A percentile compares a stretch with the other conserved stretches of the same genome.
phyloP scores from a whole-genome alignment of 768 basidiomycete species.

The Mrakia blollopis region DNA sequence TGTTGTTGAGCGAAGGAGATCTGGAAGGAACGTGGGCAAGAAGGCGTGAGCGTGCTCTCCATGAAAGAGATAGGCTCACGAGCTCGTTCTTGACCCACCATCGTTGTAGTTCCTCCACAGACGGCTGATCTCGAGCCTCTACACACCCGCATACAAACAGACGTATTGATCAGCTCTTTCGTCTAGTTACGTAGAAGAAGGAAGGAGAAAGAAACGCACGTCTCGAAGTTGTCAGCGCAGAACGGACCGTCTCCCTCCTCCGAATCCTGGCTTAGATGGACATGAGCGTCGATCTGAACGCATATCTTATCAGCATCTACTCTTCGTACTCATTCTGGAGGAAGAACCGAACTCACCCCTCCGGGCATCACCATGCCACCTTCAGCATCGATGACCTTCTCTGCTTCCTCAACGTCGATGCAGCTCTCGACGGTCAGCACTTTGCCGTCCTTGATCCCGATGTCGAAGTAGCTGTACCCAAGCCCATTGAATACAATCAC shows the following conservation, averaged over 20 bases:
- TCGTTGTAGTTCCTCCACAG: constrained; percentile 45
- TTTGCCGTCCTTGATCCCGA: constrained; percentile 42
- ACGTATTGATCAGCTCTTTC: not conserved
- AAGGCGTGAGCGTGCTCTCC: not conserved
- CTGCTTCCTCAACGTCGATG: constrained; percentile 34
- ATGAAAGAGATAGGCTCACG: not conserved
- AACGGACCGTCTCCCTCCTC: constrained; percentile 35
- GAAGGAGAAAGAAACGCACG: not conserved
- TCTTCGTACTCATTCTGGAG: not conserved
- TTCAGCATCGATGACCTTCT: constrained; percentile 45
- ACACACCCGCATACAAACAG: constrained; percentile 28
- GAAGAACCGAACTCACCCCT: constrained; percentile 33
- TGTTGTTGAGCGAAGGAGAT: constrained; percentile 46
- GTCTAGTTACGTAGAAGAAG: not conserved
- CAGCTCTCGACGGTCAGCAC: constrained; percentile 39
- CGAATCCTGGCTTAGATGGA: constrained; percentile 43
- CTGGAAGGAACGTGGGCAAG: not conserved
- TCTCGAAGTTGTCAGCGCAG: constrained; percentile 41
- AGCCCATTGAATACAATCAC: not conserved
- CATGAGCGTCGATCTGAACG: constrained; percentile 41
- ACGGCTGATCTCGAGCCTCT: constrained; percentile 43
- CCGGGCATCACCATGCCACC: constrained; percentile 47
- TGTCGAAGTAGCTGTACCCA: constrained; percentile 25
- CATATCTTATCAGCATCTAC: not conserved
- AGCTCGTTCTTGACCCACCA: constrained; percentile 22